Percentiles rank a stretch among this genome's conserved stretches.
Evolutionary conservation across 2,329 filamentous ascomycete species (phyloP).

Genomic region (Neofusicoccum cordaticola): DNA sequence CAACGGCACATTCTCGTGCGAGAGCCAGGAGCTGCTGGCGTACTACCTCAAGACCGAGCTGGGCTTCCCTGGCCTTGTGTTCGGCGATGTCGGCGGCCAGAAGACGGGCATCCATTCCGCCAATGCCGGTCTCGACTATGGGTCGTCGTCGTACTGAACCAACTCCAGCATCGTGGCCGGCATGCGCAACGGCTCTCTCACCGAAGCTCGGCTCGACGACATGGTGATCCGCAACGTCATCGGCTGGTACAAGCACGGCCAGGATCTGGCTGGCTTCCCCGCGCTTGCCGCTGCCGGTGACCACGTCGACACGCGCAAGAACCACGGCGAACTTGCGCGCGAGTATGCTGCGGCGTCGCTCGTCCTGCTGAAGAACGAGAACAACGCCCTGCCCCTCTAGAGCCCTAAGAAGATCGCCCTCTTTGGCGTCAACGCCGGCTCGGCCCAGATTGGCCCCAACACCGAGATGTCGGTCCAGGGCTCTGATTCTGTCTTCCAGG

Average conservation of each 20-base stretch:
- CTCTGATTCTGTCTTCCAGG: slow-evolving; percentile 35
- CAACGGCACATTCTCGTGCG: slow-evolving; percentile 45
- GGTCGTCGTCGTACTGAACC: not conserved
- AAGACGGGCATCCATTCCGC: slow-evolving; percentile 27
- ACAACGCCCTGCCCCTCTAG: slow-evolving; percentile 51
- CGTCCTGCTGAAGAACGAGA: slow-evolving; percentile 50
- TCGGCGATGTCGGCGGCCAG: slow-evolving; percentile 25
- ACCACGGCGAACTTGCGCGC: slow-evolving; percentile 36
- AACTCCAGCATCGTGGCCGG: slow-evolving; percentile 35
- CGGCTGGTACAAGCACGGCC: slow-evolving; percentile 45
- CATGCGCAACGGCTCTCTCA: slow-evolving; percentile 41
- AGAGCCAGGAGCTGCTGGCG: slow-evolving; percentile 46
- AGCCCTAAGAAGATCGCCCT: slow-evolving; percentile 48
- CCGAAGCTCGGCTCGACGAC: slow-evolving; percentile 43
- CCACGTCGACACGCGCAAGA: slow-evolving; percentile 27
- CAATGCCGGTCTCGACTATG: slow-evolving; percentile 27
- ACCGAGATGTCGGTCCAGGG: slow-evolving; percentile 21
- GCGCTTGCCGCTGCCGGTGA: slow-evolving; percentile 28
- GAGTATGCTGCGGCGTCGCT: slow-evolving; percentile 40
- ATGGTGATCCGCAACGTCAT: slow-evolving; percentile 49
- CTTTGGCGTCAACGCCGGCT: slow-evolving; percentile 48
- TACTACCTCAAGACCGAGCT: slow-evolving; percentile 51
- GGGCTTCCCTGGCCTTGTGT: slow-evolving; percentile 29
- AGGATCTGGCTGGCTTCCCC: slow-evolving; percentile 42
- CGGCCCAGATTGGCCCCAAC: slow-evolving; percentile 52